Conservation (phyloP, 345 rosid species). For the Aethionema arabicum region DNA sequence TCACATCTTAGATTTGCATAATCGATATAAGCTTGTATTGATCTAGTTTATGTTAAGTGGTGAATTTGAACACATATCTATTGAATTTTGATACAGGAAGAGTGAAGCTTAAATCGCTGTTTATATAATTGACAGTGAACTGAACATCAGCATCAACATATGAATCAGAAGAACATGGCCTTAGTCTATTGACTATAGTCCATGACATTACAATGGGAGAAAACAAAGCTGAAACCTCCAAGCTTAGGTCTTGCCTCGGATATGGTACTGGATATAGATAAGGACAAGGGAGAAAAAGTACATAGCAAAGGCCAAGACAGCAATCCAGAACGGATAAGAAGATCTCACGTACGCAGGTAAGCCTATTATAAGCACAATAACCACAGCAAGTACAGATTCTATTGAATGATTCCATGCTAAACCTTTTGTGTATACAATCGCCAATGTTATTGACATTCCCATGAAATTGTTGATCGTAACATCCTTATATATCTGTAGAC, state of each 20-base stretch:
- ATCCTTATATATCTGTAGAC: conserved; percentile 31
- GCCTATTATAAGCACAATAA: conserved; percentile 32
- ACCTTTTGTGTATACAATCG: conserved; percentile 31
- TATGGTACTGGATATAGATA: conserved; percentile 33
- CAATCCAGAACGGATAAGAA: conserved; percentile 35
- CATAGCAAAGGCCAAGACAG: conserved; percentile 30
- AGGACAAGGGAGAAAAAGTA: conserved; percentile 38
- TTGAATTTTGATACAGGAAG: not conserved
- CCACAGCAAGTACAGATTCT: conserved; percentile 34
- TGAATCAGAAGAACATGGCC: conserved; percentile 1
- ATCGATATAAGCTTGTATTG: too few species aligned
- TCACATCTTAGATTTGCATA: too few species aligned
- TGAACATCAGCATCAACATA: not conserved
- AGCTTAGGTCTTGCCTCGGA: conserved; percentile 17
- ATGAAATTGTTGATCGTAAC: conserved; percentile 37
- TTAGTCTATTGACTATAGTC: conserved; percentile 11
- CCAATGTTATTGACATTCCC: conserved; percentile 39
- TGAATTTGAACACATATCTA: not conserved
- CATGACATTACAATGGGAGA: conserved; percentile 8
- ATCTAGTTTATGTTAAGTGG: too few species aligned
- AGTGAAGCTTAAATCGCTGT: not conserved
- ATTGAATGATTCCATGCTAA: conserved; percentile 32
- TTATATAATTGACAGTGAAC: not conserved
- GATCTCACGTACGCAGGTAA: conserved; percentile 34
- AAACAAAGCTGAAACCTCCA: not conserved